Evolutionary conservation across 2,329 filamentous ascomycete genomes (phyloP).

Genomic region (Microcyclosporella mali): DNA sequence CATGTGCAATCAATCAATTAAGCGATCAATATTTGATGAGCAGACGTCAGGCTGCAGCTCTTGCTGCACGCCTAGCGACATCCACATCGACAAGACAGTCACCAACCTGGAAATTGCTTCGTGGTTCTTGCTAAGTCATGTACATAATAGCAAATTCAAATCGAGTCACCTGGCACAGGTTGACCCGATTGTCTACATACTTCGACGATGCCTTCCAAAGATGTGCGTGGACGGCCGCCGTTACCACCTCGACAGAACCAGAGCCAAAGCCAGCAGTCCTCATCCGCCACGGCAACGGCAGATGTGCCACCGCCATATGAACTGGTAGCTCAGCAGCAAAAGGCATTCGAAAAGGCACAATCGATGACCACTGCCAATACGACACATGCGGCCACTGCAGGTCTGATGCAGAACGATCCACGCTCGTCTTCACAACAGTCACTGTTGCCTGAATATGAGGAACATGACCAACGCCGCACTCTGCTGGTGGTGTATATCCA

Average conservation of each 20-base stretch:
- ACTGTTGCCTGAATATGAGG: slow-evolving; percentile 34
- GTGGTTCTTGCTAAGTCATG: too few relatives aligned
- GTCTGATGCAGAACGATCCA: slow-evolving; percentile 31
- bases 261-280: background rate
- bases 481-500: slow-evolving; percentile 80
- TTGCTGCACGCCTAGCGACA: too few relatives aligned
- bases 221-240: slow-evolving; percentile 1
- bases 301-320: slow-evolving; percentile 17
- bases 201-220: too few relatives aligned
- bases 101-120: too few relatives aligned
- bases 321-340: slow-evolving; percentile 13
- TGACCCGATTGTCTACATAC: too few relatives aligned
- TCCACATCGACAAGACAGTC: too few relatives aligned
- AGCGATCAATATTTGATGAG: too few relatives aligned
- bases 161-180: too few relatives aligned
- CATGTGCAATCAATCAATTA: too few relatives aligned
- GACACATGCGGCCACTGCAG: background rate
- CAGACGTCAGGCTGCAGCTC: too few relatives aligned
- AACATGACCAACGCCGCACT: slow-evolving; percentile 39
- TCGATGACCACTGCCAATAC: background rate
- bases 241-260: slow-evolving; percentile 4
- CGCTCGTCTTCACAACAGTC: slow-evolving; percentile 44
- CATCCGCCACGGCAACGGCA: background rate
- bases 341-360: slow-evolving; percentile 15
- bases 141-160: too few relatives aligned